These are phyloP conservation scores for Cercospora beticola DNA, from an alignment of 2,329 filamentous ascomycete species.

Conservation along the genomic window DNA sequence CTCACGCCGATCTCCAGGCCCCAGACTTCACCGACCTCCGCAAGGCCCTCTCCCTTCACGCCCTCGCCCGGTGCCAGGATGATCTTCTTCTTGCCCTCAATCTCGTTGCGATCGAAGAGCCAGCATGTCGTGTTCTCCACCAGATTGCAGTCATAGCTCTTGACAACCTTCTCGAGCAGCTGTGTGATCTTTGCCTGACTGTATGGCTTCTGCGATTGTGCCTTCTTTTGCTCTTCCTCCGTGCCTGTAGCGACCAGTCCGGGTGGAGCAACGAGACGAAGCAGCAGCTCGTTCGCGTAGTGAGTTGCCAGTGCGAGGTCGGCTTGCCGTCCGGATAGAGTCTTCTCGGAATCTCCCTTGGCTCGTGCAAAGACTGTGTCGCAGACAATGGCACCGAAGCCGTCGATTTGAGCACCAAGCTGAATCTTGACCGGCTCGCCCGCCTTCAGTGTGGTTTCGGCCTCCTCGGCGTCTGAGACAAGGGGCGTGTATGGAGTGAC, in stretches of 20 bases:
- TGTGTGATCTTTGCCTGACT: constrained; percentile 83
- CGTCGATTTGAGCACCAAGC: constrained; percentile 97
- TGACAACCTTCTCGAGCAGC: constrained; percentile 86
- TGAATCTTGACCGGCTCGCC: constrained; percentile 95
- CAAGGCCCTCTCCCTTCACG: constrained; percentile 83
- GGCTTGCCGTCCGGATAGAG: constrained; percentile 68
- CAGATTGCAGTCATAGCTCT: constrained; percentile 85
- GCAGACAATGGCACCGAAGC: constrained; percentile 93
- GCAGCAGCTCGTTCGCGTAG: constrained; percentile 92
- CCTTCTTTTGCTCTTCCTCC: constrained; percentile 95
- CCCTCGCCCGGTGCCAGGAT: constrained; percentile 84
- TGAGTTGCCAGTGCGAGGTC: constrained; percentile 88
- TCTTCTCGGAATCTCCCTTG: constrained; percentile 53
- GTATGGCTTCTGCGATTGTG: constrained; percentile 71
- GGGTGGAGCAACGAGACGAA: constrained; percentile 88
- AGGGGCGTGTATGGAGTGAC: constrained; percentile 97
- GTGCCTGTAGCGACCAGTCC: constrained; percentile 78
- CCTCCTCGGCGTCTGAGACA: constrained; percentile 81
- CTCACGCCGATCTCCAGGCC: constrained; percentile 95
- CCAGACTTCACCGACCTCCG: constrained; percentile 92
- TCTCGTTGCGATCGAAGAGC: constrained; percentile 95
- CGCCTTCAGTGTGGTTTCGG: constrained; percentile 73
- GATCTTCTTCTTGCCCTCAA: constrained; percentile 97
- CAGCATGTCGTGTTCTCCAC: constrained; percentile 98
- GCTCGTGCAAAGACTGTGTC: constrained; percentile 77